A percentile compares a stretch with the other conserved stretches of the same genome.
phyloP scores from a whole-genome alignment of 148 eudicot species.

The Chenopodium album region DNA sequence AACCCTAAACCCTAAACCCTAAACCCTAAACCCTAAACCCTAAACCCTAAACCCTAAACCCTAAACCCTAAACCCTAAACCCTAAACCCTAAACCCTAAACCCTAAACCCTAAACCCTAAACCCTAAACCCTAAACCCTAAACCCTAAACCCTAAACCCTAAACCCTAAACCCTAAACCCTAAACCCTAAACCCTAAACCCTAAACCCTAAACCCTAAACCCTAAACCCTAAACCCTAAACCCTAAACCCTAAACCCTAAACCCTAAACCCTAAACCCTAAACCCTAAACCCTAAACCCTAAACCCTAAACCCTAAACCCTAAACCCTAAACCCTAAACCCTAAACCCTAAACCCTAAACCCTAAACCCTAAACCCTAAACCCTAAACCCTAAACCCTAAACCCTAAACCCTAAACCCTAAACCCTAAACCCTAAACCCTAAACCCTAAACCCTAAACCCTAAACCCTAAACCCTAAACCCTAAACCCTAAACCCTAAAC shows the following conservation, averaged over 20 bases:
- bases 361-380: neutral
- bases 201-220: too few relatives aligned
- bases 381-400: neutral
- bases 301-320: constrained; percentile 1
- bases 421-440: constrained; percentile 7
- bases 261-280: neutral
- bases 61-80: too few relatives aligned
- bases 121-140: too few relatives aligned
- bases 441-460: constrained; percentile 15
- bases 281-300: neutral
- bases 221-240: too few relatives aligned
- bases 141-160: too few relatives aligned
- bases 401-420: constrained; percentile 12
- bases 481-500: constrained; percentile 7
- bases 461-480: constrained; percentile 4
- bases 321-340: constrained; percentile 9
- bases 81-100: too few relatives aligned
- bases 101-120: too few relatives aligned
- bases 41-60: too few relatives aligned
- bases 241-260: neutral
- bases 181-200: too few relatives aligned
- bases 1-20: too few relatives aligned
- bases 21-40: too few relatives aligned
- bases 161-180: too few relatives aligned
- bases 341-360: constrained; percentile 5